Conservation (phyloP, 768 basidiomycete genomes). For the Rubroboletus pulcherrimus region DNA sequence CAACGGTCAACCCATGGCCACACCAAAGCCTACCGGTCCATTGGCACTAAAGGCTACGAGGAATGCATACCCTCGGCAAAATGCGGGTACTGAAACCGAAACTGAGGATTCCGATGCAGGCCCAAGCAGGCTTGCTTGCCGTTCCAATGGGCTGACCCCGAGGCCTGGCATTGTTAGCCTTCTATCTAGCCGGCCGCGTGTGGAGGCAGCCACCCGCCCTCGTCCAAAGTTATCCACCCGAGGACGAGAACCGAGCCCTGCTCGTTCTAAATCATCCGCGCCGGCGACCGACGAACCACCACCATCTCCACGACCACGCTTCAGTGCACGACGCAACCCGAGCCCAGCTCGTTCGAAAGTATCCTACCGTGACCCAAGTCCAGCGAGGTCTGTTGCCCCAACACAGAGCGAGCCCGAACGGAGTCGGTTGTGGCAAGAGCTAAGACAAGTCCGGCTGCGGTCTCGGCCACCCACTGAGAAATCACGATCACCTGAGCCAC, state of each 20-base stretch:
- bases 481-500: constrained; percentile 38
- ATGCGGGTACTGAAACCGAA: constrained; percentile 24
- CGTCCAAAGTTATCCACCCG: constrained; percentile 25
- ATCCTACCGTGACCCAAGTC: constrained; percentile 29
- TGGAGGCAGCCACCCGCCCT: constrained; percentile 24
- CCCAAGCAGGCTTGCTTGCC: constrained; percentile 22
- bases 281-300: constrained; percentile 20
- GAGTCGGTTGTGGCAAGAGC: constrained; percentile 53
- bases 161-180: constrained; percentile 38
- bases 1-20: constrained; percentile 33
- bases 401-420: constrained; percentile 37
- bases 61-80: constrained; percentile 30
- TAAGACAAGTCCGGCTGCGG: constrained; percentile 47
- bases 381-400: constrained; percentile 24
- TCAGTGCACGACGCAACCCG: constrained; percentile 35
- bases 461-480: constrained; percentile 44
- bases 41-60: constrained; percentile 28
- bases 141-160: constrained; percentile 25
- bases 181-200: constrained; percentile 33
- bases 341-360: constrained; percentile 37
- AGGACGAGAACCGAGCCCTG: constrained; percentile 32
- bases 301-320: constrained; percentile 32
- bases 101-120: constrained; percentile 32
- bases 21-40: constrained; percentile 28
- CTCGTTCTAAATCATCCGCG: constrained; percentile 27